Base-by-base conservation (phyloP, 148 eudicot genomes). In the Camellia sinensis region DNA sequence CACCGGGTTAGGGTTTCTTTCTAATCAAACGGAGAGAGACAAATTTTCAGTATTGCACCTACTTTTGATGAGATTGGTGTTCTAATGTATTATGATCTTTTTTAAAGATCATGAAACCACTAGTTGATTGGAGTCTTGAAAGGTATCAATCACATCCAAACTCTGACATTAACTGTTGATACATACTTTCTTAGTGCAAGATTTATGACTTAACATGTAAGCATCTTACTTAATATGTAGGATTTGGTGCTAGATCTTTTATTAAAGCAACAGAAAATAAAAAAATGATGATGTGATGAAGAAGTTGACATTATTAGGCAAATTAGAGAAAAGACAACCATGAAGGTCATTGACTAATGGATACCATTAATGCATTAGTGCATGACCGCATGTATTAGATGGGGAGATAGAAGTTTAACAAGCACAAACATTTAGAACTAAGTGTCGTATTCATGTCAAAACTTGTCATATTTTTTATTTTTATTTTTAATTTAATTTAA, bases 171-270 rank as follows among this genome's bases (percentile, higher is more conserved):
- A 29, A 71, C 56, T 19, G 19, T 40, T 18, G 40, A 71, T 29
- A 29, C 37, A 29, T 71, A 19, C 3, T 2, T 46, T 18, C 37
- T 71, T 69, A 8, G 21, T 71, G 75, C 17, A 19, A 17, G 12
- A 3, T 50, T 15, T 45, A 70, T 70, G 1, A n/a, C 50, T 69
- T 45, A 71, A 48, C 1, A 71, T 14, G 4, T n/a, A 50, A 50
- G 41, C 29, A 18, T 69, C 18, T n/a, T 46, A 10, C 15, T 19
- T 71, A 71, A 71, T 19, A 14, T 71, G 43, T 54, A 10, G 22
- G 17, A 50, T 71, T 46, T 71, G 40, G 59, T 70, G 74, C 37
- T 44, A n/a, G 56, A 70, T 46, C 71, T 67, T 67, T 67, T 67
- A 70, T n/a, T 70, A n/a, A 70, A 46, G 74, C 14, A 70, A 52